Evolutionary conservation across 2,329 filamentous ascomycete genomes (phyloP).

Genomic region (Sarocladium brachiariae): DNA sequence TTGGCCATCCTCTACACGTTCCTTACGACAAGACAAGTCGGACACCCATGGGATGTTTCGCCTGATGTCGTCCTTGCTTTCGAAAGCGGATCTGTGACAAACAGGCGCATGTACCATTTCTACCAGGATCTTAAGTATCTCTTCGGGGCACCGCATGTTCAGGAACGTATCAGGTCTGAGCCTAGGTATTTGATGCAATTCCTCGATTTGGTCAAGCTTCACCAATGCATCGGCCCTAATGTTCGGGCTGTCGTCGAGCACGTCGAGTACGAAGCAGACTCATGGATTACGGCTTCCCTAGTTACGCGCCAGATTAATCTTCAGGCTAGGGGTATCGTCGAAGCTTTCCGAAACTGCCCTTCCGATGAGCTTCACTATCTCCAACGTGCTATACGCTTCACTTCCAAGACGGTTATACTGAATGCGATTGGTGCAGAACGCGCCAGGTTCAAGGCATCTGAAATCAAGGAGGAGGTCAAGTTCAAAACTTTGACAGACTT

Average conservation of each 20-base stretch:
- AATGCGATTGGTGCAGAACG: slow-evolving; percentile 88
- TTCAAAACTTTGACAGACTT: slow-evolving; percentile 76
- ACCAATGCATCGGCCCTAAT: slow-evolving; percentile 96
- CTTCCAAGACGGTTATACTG: slow-evolving; percentile 77
- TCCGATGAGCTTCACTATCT: slow-evolving; percentile 60
- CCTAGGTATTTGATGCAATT: slow-evolving; percentile 89
- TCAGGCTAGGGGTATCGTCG: slow-evolving; percentile 79
- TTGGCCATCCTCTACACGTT: slow-evolving; percentile 98
- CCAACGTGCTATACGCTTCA: slow-evolving; percentile 63
- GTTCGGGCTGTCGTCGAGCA: slow-evolving; percentile 86
- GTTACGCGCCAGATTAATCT: slow-evolving; percentile 94
- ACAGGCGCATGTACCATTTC: slow-evolving; percentile 94
- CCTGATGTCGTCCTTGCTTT: slow-evolving; percentile 83
- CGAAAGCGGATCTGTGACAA: slow-evolving; percentile 90
- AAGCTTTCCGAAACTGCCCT: slow-evolving; percentile 69
- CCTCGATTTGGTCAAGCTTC: slow-evolving; percentile 87
- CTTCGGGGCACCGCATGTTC: slow-evolving; percentile 80
- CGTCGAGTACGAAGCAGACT: slow-evolving; percentile 96
- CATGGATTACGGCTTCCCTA: slow-evolving; percentile 93
- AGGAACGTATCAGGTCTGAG: slow-evolving; percentile 75
- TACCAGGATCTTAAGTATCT: slow-evolving; percentile 92
- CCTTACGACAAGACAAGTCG: slow-evolving; percentile 89
- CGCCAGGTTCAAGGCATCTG: slow-evolving; percentile 73
- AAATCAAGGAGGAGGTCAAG: slow-evolving; percentile 77
- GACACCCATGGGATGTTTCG: slow-evolving; percentile 83